Base-by-base conservation (phyloP, 169 alveolate species). In the Cryptosporidium andersoni region DNA sequence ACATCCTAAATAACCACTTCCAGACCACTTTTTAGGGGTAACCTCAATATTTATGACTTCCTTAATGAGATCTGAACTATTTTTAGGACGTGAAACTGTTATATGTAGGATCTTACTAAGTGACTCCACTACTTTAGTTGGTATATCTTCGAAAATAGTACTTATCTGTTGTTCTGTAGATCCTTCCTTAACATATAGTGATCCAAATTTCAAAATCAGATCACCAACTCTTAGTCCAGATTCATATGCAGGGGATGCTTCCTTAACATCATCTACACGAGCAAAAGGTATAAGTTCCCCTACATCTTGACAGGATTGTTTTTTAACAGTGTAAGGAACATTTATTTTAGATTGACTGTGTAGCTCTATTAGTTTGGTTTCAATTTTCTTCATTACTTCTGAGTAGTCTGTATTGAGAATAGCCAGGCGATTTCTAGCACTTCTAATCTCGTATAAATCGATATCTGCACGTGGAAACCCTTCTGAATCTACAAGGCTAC, bases 401-500 rank as follows among this genome's bases (percentile, higher is more conserved):
- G 85, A 36, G 51, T 74, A 74, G 42, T 74, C 85, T 25, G 85
- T 74, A 1, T 74, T 74, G 34, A 74, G 48, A 40, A 74, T 34
- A 6, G 85, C 85, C 3, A 74, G 55, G 40, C 85, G 55, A 45
- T 74, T 74, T 58, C 85, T 74, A 16, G 85, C 85, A 25, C 62
- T 74, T 43, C 85, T 74, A 11, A 74, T 68, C 48, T 52, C 85
- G 48, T 56, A 74, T 25, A 74, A 11, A 43, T 74, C 85, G 55
- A 74, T 60, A 55, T 74, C 85, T 37, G 85, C 42, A 56, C 85
- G 55, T 45, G 85, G 85, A 74, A 74, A 74, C 49, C 85, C 85
- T 51, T 74, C 85, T 58, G 43, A 47, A 60, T 74, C 85, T 39
- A 74, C 74, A n/a, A 74, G 62, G 14, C 43, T 74, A 5, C 85